Evolutionary conservation across 2,329 filamentous ascomycete species (phyloP), one percentile per base, ranked within the genome.

Genomic region (Beauveria sp.): DNA sequence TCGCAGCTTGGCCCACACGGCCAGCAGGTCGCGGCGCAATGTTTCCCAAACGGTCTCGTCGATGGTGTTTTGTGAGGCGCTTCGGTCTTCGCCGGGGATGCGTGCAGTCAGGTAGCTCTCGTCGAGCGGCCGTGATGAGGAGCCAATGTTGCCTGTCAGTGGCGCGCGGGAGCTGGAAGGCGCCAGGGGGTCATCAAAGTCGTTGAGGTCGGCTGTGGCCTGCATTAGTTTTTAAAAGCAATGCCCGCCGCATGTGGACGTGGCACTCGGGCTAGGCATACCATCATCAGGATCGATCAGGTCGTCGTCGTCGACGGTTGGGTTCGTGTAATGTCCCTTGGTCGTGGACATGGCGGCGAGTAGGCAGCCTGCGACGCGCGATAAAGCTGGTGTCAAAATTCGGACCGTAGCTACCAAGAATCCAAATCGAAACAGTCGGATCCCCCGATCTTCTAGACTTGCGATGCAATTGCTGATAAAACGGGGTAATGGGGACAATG

Each of bases 41-140:
- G 94, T 99, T 48, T 93, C 91, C 94, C 94, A 99, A 46, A 99
- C 94, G 2, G 87, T 88, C 77, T 99, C 94, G 75, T 99, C 94
- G 73, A 99, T 96, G 51, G 94, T 99, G 77, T 96, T 96, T 66
- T 88, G 86, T 8, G 92, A 85, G 18, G 94, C 92, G 65, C 89
- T 84, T 59, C 94, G 89, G 78, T 99, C 94, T 75, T 97, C 93
- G 66, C 94, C 94, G 2, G 89, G 88, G 70, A 99, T 96, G 62
- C 87, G 86, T 24, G 91, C 94, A 28, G 92, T 96, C 67, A 97
- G 83, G 74, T 93, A 96, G 70, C 82, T 86, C 72, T 93, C 86
- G 68, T 92, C 87, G 62, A 90, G 80, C 55, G 74, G 76, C 18
- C 76, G 76, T 22, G 78, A 77, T 44, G 85, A 84, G 28, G 83